A percentile compares a stretch with the other conserved stretches of the same genome.
Conservation (phyloP, 257 asterid species). For the Solanum pinnatisectum region DNA sequence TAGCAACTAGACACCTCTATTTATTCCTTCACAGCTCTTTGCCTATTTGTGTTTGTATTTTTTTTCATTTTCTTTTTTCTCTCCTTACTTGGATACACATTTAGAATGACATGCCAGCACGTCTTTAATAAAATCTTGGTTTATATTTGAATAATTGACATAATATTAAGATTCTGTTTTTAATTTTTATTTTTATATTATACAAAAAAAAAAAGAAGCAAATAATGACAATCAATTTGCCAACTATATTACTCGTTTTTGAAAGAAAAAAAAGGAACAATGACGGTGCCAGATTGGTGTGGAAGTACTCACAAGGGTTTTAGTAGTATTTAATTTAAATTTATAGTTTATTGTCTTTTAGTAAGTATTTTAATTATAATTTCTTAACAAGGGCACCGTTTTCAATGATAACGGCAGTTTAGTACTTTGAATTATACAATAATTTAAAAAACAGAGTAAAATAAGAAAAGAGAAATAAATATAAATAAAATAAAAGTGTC, state of each 20-base stretch:
- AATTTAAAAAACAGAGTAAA: not conserved
- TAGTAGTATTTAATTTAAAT: not conserved
- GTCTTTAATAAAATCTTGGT: not conserved
- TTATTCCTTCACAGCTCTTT: not conserved
- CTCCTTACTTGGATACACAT: not conserved
- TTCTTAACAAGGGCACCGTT: not conserved
- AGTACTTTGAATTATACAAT: not conserved
- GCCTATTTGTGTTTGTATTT: not conserved
- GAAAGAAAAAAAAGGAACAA: not conserved
- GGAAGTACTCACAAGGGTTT: not conserved
- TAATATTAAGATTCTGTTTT: not conserved
- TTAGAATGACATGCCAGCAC: not conserved
- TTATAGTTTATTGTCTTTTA: not conserved
- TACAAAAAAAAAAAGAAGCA: not conserved
- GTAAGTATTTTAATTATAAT: not conserved
- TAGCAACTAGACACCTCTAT: not conserved
- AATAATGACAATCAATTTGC: not conserved
- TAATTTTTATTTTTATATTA: not conserved
- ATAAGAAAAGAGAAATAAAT: no score
- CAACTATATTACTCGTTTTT: not conserved
- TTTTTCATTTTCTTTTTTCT: not conserved
- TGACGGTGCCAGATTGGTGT: slow-evolving; percentile 1
- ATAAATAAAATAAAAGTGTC: not conserved
- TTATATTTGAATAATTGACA: not conserved
- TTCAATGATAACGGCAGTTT: not conserved